Base-by-base conservation (phyloP, 306 rosid species). In the Rosa persica region DNA sequence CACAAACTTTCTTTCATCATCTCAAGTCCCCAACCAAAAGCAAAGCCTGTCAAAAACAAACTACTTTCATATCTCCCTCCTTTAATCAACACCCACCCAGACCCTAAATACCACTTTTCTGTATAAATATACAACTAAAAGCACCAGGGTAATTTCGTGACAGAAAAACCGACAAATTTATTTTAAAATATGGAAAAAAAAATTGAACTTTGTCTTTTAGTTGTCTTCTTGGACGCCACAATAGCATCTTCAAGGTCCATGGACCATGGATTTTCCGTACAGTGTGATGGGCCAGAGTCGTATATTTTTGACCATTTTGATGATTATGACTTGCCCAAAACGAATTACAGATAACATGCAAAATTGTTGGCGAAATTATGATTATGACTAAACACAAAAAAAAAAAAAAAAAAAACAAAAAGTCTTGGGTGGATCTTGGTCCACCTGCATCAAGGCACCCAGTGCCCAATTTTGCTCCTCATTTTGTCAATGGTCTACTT, bases 181-280 rank as follows among this genome's bases (percentile, higher is more conserved):
- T 42, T 60, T 15, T 47, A 64, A 48, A 8, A 61, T 23, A 60
- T 61, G 40, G 17, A 43, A 19, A 47, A 43, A 42, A 48, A 36
- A 30, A 8, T 8, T 49, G 20, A 48, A 49, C 19, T 70, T 86
- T 88, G 89, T 88, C 83, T 72, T 80, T 67, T 81, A 78, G 77
- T 51, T 85, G 87, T 88, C 84, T 70, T 73, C 67, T 81, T 81
- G 83, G 87, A 82, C 82, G 77, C 89, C 82, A 81, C 79, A 69
- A 43, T 76, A 61, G 40, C 75, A 61, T 84, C 79, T 81, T 68
- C 75, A 16, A 61, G 61, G 84, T 85, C 16, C 5, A 2, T 8
- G 83, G 81, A 30, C 78, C 38, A 52, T 82, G 78, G 71, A 76
- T 76, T 47, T 34, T 83, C 86, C 81, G 83, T 86, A 86, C 78